Conservation (phyloP, 768 basidiomycete species). For the Clathrus columnatus region DNA sequence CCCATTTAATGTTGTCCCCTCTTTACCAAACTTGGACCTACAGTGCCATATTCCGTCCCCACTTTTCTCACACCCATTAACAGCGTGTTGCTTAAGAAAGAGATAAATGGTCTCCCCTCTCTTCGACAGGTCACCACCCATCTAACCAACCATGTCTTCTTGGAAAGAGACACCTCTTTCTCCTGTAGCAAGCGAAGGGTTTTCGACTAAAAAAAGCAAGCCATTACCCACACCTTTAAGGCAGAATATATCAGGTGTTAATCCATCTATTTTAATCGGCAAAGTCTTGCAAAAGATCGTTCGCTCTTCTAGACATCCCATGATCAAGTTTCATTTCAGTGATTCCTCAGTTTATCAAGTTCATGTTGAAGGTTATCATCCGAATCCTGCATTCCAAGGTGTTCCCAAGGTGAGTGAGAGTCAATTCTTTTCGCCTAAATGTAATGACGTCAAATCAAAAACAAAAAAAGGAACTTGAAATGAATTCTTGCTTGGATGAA, state of each 20-base stretch:
- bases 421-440: neutral
- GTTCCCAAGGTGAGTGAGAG: constrained; percentile 34
- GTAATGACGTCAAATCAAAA: too few species aligned
- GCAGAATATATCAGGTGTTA: constrained; percentile 25
- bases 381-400: constrained; percentile 34
- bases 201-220: constrained; percentile 19
- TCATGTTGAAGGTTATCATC: constrained; percentile 57
- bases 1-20: too few species aligned
- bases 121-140: neutral
- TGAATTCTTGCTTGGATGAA: constrained; percentile 32
- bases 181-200: neutral
- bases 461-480: constrained; percentile 45
- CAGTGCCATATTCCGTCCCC: constrained; percentile 3
- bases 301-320: constrained; percentile 37
- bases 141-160: neutral
- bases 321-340: constrained; percentile 38
- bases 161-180: constrained; percentile 1
- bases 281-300: constrained; percentile 33
- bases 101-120: neutral
- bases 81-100: too few species aligned
- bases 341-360: constrained; percentile 39
- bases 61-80: constrained; percentile 1
- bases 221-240: constrained; percentile 30
- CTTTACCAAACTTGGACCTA: constrained; percentile 10
- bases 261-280: constrained; percentile 35